Percentiles rank a stretch among this genome's conserved stretches.
Evolutionary conservation across 495 filamentous ascomycete genomes (phyloP).

Genomic region (Hyaloscypha variabilis): DNA sequence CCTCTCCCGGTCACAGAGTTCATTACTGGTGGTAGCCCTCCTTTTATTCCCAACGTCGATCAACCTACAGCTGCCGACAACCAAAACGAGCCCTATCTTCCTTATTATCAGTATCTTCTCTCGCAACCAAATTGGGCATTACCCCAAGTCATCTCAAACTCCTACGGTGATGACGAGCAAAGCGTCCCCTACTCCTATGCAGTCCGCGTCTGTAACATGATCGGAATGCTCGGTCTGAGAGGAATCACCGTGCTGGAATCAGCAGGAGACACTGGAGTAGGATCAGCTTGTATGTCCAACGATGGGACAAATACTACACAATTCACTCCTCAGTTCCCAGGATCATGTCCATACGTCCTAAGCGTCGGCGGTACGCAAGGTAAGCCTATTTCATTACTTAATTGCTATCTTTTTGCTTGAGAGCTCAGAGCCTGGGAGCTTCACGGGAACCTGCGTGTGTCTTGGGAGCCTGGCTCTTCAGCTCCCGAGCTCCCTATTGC

Average conservation of each 20-base stretch:
- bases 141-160: constrained; percentile 76
- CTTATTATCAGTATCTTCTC: constrained; percentile 66
- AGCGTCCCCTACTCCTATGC: constrained; percentile 71
- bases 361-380: constrained; percentile 45
- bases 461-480: no score
- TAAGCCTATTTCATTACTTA: no score
- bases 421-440: no score
- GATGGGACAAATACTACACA: constrained; percentile 54
- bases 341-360: constrained; percentile 48
- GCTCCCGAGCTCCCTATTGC: no score
- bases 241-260: constrained; percentile 75
- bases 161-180: constrained; percentile 83
- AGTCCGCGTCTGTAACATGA: constrained; percentile 67
- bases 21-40: constrained; percentile 65
- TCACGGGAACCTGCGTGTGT: no score
- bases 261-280: constrained; percentile 73
- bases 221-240: constrained; percentile 71
- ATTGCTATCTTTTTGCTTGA: no score
- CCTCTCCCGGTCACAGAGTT: constrained; percentile 66
- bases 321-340: constrained; percentile 42
- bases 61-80: constrained; percentile 54
- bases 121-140: constrained; percentile 52
- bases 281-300: constrained; percentile 64
- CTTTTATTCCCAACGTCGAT: constrained; percentile 64
- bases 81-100: constrained; percentile 77